These are phyloP conservation scores for Acaromyces ingoldii DNA, from an alignment of 1,284 basidiomycete species.

Conservation along the genomic window DNA sequence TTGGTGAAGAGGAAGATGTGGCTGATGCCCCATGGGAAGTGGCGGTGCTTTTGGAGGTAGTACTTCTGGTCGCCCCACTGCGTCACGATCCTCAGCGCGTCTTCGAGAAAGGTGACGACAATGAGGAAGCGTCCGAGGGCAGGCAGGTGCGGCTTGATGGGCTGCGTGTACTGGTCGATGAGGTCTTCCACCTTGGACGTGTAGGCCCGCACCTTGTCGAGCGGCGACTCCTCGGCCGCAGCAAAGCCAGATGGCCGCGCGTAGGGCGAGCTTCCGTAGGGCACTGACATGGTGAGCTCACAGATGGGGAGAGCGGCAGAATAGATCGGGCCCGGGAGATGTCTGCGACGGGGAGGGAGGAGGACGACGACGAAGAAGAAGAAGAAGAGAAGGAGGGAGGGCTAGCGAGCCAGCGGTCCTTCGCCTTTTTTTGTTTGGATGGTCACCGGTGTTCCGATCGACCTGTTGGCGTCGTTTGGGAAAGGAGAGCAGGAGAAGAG, in stretches of 20 bases:
- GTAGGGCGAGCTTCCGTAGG: neutral
- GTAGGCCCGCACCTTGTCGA: conserved; percentile 74
- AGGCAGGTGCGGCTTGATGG: conserved; percentile 88
- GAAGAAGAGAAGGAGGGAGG: too few species aligned
- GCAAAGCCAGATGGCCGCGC: too few species aligned
- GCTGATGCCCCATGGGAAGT: conserved; percentile 90
- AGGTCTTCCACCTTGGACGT: conserved; percentile 77
- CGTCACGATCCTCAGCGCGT: conserved; percentile 84
- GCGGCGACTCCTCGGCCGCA: conserved; percentile 54
- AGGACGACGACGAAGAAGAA: too few species aligned
- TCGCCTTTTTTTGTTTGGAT: too few species aligned
- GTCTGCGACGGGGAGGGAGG: too few species aligned
- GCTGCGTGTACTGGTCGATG: conserved; percentile 87
- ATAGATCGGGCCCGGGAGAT: too few species aligned
- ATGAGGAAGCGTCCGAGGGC: conserved; percentile 94
- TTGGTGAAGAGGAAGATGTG: conserved; percentile 89
- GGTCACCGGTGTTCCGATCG: too few species aligned
- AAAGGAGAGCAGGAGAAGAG: too few species aligned
- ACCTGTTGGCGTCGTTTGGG: too few species aligned
- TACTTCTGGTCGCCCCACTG: conserved; percentile 89
- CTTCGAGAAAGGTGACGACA: conserved; percentile 96
- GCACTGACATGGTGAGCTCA: conserved; percentile 6
- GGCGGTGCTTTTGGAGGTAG: conserved; percentile 67
- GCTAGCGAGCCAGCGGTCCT: too few species aligned
- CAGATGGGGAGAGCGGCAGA: too few species aligned